Base-by-base conservation (phyloP, 2,329 filamentous ascomycete genomes). In the Biscogniauxia sp. region DNA sequence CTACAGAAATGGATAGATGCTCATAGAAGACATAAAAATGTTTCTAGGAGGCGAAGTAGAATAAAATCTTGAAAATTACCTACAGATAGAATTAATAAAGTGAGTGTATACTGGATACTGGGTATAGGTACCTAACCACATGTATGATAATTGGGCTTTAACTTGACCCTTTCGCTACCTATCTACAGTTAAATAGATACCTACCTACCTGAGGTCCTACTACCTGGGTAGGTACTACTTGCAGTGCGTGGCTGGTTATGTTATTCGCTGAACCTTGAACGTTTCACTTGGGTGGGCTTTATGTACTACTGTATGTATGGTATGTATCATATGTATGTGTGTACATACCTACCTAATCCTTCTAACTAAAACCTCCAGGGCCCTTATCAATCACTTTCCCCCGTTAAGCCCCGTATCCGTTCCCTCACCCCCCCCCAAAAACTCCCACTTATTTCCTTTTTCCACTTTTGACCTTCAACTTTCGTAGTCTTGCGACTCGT, bases 241-340 rank as follows among this genome's bases (percentile, higher is more conserved):
- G 28, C 28, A 32, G 28, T n/a, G 37, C 2, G 58, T 53, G 58
- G 57, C 20, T 52, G 49, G 53, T 45, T 41, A 5, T 5, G 26
- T 32, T 32, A n/a, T 45, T n/a, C 26, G 32, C 52, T 50, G 45
- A 63, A 56, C 58, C 56, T 53, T 28, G 49, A 56, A 58, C 53
- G 65, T 67, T 67, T 67, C 66, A 67, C 55, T 58, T 51, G 32
- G 20, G 65, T 67, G 63, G 66, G 55, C 57, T 56, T 56, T n/a
- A 45, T n/a, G 37, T 7, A 37, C 3, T 17, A n/a, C 7, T 45
- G 28, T 32, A 32, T 32, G 28, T 32, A 32, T 9, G 28, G 28
- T 32, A 32, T 23, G 23, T 32, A 32, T 7, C 28, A 1, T 32
- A 32, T 13, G 7, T 32, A 32, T 32, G 28, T 32, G 26, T 28